phyloP scores from a whole-genome alignment of 2,329 filamentous ascomycete genomes.

The Alternaria metachromatica region DNA sequence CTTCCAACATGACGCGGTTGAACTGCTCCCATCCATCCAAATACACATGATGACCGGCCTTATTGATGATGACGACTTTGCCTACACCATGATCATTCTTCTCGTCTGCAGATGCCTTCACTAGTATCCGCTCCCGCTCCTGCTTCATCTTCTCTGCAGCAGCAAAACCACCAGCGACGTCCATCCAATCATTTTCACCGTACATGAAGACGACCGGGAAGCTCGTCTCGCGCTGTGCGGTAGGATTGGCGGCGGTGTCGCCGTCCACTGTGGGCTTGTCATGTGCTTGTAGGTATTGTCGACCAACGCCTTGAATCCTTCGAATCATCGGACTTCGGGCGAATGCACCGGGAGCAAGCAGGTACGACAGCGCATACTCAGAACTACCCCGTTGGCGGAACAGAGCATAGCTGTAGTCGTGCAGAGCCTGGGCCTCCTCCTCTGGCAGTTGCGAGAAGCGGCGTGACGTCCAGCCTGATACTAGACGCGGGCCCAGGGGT shows the following conservation, averaged over 20 bases:
- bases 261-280: constrained; percentile 33
- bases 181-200: constrained; percentile 99
- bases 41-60: constrained; percentile 76
- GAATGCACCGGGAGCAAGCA: constrained; percentile 92
- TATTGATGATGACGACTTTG: constrained; percentile 79
- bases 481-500: constrained; percentile 86
- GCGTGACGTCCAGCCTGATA: constrained; percentile 92
- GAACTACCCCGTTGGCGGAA: constrained; percentile 92
- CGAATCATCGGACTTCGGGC: constrained; percentile 87
- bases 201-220: constrained; percentile 93
- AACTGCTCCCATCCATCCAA: constrained; percentile 74
- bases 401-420: constrained; percentile 92
- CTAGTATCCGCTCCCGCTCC: constrained; percentile 66
- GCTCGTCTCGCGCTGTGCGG: constrained; percentile 63
- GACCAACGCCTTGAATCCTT: constrained; percentile 83
- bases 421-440: constrained; percentile 81
- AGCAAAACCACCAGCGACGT: constrained; percentile 82
- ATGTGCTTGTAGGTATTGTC: constrained; percentile 62
- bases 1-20: constrained; percentile 67
- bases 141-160: constrained; percentile 80
- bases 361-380: constrained; percentile 90
- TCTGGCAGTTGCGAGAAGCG: constrained; percentile 87
- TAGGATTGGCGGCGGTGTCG: constrained; percentile 17
- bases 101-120: constrained; percentile 70
- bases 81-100: constrained; percentile 77